Evolutionary conservation across 2,329 filamentous ascomycete species (phyloP), one percentile per base, ranked within the genome.

Genomic region (Purpureocillium lavendulum): DNA sequence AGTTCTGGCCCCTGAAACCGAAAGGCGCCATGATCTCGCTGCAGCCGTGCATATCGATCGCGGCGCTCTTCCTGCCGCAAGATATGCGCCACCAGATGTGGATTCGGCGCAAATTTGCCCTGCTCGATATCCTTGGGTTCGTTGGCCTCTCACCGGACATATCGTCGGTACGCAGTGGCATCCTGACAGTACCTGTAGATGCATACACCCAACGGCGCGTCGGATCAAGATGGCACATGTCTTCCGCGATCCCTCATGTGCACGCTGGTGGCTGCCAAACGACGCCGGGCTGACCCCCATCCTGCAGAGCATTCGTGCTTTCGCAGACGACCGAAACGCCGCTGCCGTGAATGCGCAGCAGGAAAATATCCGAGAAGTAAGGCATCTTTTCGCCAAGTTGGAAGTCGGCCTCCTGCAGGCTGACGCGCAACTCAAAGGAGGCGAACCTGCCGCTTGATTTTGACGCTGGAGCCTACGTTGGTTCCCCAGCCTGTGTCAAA

Each of bases 241-340:
- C 17, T 95, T 92, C 71, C 69, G 75, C 43, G 75, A 86, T 33
- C 73, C 77, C 12, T 78, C 81, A 15, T 78, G 88, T 39, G 76
- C 77, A 33, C 72, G 82, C 41, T 96, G 88, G 87, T 98, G 92
- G 92, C 73, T 96, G 3, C 86, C 88, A 3, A 75, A 92, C 57
- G 77, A 87, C 45, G 84, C 90, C 64, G 79, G 77, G 2, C 84
- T 84, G 51, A 82, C 77, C 10, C 75, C 77, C 1, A 76, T 94
- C 32, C 71, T 96, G 39, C 81, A 80, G 38, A 82, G 76, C 39
- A 80, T 95, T 45, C 82, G 89, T 15, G 75, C 78, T 32, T 89
- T 95, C 61, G 86, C 88, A 21, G 80, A 86, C 50, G 86, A 92
- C 47, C 77, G 87, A 35, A 84, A 78, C 43, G 66, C 74, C 7